Base-by-base conservation (phyloP, 2,329 filamentous ascomycete species). In the Verticillium longisporum region DNA sequence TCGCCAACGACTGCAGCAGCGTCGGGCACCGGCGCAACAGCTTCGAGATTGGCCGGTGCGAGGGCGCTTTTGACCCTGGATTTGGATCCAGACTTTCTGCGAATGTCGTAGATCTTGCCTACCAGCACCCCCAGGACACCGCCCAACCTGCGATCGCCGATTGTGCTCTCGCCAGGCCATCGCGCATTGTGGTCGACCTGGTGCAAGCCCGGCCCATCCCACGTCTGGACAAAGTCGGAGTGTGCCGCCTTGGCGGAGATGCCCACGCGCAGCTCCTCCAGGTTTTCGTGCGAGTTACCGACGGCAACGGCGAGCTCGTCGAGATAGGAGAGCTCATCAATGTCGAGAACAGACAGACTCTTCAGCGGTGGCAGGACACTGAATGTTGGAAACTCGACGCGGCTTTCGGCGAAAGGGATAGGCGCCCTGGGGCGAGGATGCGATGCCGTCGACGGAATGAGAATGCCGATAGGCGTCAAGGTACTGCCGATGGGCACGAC, bases 301-400 rank as follows among this genome's bases (percentile, higher is more conserved):
- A 95, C 86, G 13, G 95, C 80, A 53, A 91, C 79, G 60, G 88
- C 88, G 84, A 95, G 89, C 74, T 95, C 91, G 69, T 94, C 90
- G 41, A 94, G 75, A 71, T 95, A 95, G 33, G 88, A 83, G n/a
- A 91, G 75, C 70, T 94, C 90, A 68, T 95, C 91, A 62, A 95
- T 89, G 67, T 95, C 89, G 53, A 95, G 78, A 1, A 93, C 91
- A 58, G 84, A 90, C 62, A 95, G 73, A 66, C 88, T 91, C 72
- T 87, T 89, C 59, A 95, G 74, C 0, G 90, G 82, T 11, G 90
- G 90, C 7, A 96, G 78, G 10, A 91, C 84, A 55, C 89, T 94
- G 68, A 95, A 90, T 1, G 89, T 92, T 1, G 91, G 91, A 66
- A 90, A 89, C 73, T 94, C 90, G 32, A 92, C 87, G 60, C 83